A percentile compares a stretch with the other conserved stretches of the same genome.
Evolutionary conservation across 1,284 basidiomycete genomes (phyloP).

Genomic region (Malassezia furfur): DNA sequence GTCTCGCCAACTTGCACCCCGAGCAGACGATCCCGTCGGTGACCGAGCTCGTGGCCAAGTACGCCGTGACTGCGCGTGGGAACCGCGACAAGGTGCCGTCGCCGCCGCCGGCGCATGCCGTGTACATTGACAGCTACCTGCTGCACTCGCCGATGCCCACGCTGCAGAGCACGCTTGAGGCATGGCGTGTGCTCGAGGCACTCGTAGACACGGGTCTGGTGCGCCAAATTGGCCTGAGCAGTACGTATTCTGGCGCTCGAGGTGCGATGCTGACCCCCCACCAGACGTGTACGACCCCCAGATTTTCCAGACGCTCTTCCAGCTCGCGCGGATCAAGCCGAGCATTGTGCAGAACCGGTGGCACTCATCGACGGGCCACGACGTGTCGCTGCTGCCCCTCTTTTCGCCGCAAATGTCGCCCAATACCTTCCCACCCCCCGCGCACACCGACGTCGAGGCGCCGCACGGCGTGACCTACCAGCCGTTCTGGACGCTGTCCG

Average conservation of each 20-base stretch:
- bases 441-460: not conserved
- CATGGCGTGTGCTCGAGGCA: constrained; percentile 37
- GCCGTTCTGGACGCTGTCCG: constrained; percentile 44
- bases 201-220: constrained; percentile 35
- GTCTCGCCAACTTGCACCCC: constrained; percentile 27
- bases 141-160: constrained; percentile 36
- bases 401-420: constrained; percentile 33
- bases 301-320: constrained; percentile 29
- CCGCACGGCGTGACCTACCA: constrained; percentile 29
- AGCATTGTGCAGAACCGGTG: constrained; percentile 41
- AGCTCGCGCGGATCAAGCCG: constrained; percentile 24
- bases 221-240: constrained; percentile 31
- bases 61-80: constrained; percentile 12
- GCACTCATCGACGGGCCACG: constrained; percentile 42
- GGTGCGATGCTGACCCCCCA: not conserved
- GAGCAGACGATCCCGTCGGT: constrained; percentile 13
- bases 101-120: constrained; percentile 11
- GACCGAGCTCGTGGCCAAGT: constrained; percentile 13
- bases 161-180: constrained; percentile 32
- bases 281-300: constrained; percentile 39
- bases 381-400: constrained; percentile 35
- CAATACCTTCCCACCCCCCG: constrained; percentile 26
- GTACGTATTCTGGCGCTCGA: constrained; percentile 7
- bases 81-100: not conserved
- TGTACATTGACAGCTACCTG: constrained; percentile 39